These are phyloP conservation scores for Aureobasidium lini DNA, from an alignment of 2,329 filamentous ascomycete genomes.

Conservation along the genomic window DNA sequence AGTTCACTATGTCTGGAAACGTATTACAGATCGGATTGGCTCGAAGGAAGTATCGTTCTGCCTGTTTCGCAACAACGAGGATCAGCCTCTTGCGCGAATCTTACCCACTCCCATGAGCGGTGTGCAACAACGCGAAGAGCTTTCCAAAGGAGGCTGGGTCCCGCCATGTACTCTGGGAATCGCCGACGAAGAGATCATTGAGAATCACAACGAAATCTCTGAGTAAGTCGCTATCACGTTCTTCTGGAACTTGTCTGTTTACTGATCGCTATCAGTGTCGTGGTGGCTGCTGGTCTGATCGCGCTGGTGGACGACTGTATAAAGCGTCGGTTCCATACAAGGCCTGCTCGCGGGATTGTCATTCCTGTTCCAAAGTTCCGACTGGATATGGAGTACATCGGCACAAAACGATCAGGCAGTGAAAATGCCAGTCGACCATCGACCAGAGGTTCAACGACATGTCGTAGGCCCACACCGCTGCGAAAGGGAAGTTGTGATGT, in stretches of 20 bases:
- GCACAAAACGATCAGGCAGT: conserved; percentile 55
- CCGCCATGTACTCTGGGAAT: conserved; percentile 89
- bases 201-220: conserved; percentile 68
- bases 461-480: conserved; percentile 13
- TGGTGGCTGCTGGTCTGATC: conserved; percentile 83
- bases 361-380: conserved; percentile 47
- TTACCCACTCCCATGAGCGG: conserved; percentile 70
- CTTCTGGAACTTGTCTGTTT: conserved; percentile 18
- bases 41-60: conserved; percentile 67
- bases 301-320: conserved; percentile 88
- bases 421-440: conserved; percentile 52
- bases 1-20: conserved; percentile 74
- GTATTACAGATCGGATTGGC: conserved; percentile 61
- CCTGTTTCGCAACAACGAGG: conserved; percentile 60
- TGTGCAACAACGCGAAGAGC: conserved; percentile 63
- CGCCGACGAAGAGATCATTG: conserved; percentile 62
- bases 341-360: conserved; percentile 43
- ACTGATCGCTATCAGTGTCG: conserved; percentile 51
- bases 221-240: conserved; percentile 56
- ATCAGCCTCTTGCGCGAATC: conserved; percentile 70
- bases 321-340: conserved; percentile 63
- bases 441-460: background rate
- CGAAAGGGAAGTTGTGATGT: conserved; percentile 11
- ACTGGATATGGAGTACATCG: conserved; percentile 54
- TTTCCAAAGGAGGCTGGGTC: conserved; percentile 77